Evolutionary conservation across 2,329 filamentous ascomycete genomes (phyloP).

Genomic region (Diaporthe ampelina): DNA sequence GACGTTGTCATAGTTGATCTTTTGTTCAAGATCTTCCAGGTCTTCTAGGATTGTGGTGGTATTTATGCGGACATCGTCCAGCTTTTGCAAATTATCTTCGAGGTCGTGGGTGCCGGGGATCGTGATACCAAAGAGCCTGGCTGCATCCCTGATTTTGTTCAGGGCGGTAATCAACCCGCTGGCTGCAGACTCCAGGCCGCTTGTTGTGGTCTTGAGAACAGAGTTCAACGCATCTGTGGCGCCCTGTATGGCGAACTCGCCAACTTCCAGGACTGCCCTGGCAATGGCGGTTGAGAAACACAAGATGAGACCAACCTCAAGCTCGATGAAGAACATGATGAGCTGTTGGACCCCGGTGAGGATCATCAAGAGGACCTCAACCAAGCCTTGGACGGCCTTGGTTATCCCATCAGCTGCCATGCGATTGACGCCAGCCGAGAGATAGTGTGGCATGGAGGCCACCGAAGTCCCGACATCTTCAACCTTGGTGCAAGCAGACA

Average conservation of each 20-base stretch:
- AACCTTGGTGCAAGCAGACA: constrained; percentile 91
- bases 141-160: constrained; percentile 67
- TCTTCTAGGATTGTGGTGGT: constrained; percentile 78
- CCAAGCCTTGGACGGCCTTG: constrained; percentile 83
- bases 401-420: constrained; percentile 85
- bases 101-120: constrained; percentile 64
- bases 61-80: constrained; percentile 79
- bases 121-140: no score
- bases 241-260: constrained; percentile 56
- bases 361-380: constrained; percentile 82
- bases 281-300: constrained; percentile 90
- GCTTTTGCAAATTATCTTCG: constrained; percentile 65
- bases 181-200: constrained; percentile 62
- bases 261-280: constrained; percentile 82
- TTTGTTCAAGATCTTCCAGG: constrained; percentile 79
- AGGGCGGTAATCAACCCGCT: constrained; percentile 63
- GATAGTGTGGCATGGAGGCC: constrained; percentile 98
- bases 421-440: constrained; percentile 89
- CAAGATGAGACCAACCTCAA: constrained; percentile 90
- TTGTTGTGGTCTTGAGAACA: constrained; percentile 65
- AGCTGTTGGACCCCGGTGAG: constrained; percentile 89
- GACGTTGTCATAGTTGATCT: constrained; percentile 85
- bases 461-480: constrained; percentile 94
- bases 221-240: constrained; percentile 64
- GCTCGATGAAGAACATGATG: constrained; percentile 91